Base-by-base conservation (phyloP, 2,329 filamentous ascomycete genomes). In the Fusarium lateritium region DNA sequence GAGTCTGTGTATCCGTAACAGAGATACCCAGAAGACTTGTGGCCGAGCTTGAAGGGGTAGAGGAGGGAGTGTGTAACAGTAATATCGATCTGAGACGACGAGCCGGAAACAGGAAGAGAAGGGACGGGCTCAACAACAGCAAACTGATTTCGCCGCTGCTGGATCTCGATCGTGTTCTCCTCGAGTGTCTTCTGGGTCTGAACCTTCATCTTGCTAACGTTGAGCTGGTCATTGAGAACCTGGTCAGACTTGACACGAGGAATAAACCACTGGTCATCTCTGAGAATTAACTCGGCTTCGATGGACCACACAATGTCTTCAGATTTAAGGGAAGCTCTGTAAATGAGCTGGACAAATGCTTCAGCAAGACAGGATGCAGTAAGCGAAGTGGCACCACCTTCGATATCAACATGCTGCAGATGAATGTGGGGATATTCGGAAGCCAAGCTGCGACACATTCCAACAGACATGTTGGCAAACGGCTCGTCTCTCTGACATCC, bases 391-490 rank as follows among this genome's bases (percentile, higher is more conserved):
- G 40, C 15, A 4, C 7, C 26, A 7, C 42, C 34, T n/a, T 64
- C 60, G 3, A 60, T 7, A 6, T 64, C 56, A 21, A 55, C 36
- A 8, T 61, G 58, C 22, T 64, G 61, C 7, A 64, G 19, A n/a
- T 26, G 8, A 13, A 64, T 59, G 9, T 61, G 56, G 7, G 44
- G 50, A 28, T 61, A 61, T 13, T 64, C 61, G 11, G 42, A 43
- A n/a, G 26, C 9, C 26, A 61, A 22, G 22, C 44, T 51, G 15
- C 61, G 61, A 19, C 61, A 59, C 26, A 64, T 47, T 22, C 61
- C 61, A 1, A 61, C 38, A 5, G 50, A 50, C 61, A 64, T 64
- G 34, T 61, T 64, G 3, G 46, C 44, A 14, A 42, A 64, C 2
- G 61, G 61, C 0, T 61, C 50, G 4, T 39, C 49, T n/a, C 19